phyloP scores from a whole-genome alignment of 2,329 filamentous ascomycete genomes.

The Neoascochyta sp. region DNA sequence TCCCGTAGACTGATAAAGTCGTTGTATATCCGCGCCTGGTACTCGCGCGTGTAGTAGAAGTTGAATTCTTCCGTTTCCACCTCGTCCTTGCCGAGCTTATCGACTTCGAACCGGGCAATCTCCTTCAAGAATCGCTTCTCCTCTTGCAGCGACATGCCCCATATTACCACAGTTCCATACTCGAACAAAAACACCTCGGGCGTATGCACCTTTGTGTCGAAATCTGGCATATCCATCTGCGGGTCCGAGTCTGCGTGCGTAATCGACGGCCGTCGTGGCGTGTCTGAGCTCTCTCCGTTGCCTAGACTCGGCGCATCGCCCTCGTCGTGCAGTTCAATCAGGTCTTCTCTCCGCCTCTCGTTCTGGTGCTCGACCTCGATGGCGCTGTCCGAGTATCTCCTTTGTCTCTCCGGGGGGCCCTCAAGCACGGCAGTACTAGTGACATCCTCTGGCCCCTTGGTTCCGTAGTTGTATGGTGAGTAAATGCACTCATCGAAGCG shows the following conservation, averaged over 20 bases:
- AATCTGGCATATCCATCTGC: conserved; percentile 56
- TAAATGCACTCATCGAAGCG: conserved; percentile 98
- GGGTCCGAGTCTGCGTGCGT: conserved; percentile 32
- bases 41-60: conserved; percentile 97
- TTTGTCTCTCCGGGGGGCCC: conserved; percentile 45
- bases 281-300: conserved; percentile 24
- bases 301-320: conserved; percentile 28
- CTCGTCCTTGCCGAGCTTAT: conserved; percentile 83
- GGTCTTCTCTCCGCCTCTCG: conserved; percentile 55
- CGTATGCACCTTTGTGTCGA: conserved; percentile 84
- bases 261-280: conserved; percentile 22
- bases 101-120: conserved; percentile 87
- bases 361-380: conserved; percentile 62
- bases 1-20: conserved; percentile 95
- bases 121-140: conserved; percentile 91
- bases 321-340: conserved; percentile 58
- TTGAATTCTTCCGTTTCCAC: conserved; percentile 98
- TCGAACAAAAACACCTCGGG: conserved; percentile 96
- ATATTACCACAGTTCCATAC: conserved; percentile 96
- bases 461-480: conserved; percentile 80
- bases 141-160: conserved; percentile 91
- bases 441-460: conserved; percentile 39
- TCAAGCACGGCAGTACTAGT: conserved; percentile 32
- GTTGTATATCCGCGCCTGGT: conserved; percentile 98
- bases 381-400: conserved; percentile 70